Evolutionary conservation across 1,284 basidiomycete species (phyloP).

Genomic region (Athelia sp.): DNA sequence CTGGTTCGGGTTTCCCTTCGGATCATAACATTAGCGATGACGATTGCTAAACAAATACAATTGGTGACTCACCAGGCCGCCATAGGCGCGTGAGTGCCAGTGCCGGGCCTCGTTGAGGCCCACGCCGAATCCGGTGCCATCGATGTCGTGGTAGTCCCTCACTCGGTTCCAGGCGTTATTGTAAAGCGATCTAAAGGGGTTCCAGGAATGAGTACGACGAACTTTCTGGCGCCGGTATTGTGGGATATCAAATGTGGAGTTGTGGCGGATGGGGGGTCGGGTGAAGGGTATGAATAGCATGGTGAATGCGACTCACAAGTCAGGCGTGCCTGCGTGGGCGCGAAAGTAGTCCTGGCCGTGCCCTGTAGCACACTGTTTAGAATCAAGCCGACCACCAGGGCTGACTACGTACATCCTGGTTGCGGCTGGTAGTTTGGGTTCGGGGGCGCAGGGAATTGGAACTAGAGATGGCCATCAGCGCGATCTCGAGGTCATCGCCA

Average conservation of each 20-base stretch:
- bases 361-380: conserved; percentile 32
- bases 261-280: conserved; percentile 1
- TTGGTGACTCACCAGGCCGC: conserved; percentile 38
- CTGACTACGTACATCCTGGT: conserved; percentile 42
- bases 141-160: conserved; percentile 30
- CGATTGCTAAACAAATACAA: background rate
- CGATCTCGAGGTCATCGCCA: conserved; percentile 3
- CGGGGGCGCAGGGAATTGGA: conserved; percentile 50
- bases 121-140: conserved; percentile 33
- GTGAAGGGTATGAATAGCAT: background rate
- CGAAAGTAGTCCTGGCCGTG: conserved; percentile 55
- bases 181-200: conserved; percentile 41
- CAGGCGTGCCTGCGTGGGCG: conserved; percentile 49
- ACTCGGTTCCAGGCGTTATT: conserved; percentile 51
- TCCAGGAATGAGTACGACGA: background rate
- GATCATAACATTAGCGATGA: conserved; percentile 4
- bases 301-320: conserved; percentile 45
- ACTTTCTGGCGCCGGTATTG: background rate
- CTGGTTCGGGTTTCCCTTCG: conserved; percentile 38
- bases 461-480: conserved; percentile 20
- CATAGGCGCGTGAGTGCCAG: conserved; percentile 58
- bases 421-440: conserved; percentile 53
- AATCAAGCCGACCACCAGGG: conserved; percentile 11
- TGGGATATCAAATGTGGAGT: background rate
- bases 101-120: conserved; percentile 48